Evolutionary conservation across 2,329 filamentous ascomycete species (phyloP), one percentile per base, ranked within the genome.

Genomic region (Penicillium psychrosexuale): DNA sequence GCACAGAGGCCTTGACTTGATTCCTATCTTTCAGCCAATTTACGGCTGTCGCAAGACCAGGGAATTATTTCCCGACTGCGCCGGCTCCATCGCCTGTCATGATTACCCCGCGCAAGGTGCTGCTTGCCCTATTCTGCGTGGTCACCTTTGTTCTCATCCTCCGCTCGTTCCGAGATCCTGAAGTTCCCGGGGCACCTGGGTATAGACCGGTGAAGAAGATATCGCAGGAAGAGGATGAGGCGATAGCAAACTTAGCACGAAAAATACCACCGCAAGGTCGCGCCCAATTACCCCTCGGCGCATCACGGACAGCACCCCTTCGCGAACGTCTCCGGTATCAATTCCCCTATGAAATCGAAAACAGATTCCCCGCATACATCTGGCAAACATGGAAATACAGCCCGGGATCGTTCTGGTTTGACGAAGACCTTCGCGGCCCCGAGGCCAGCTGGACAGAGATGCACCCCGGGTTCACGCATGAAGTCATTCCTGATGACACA

Each of bases 361-460:
- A 81, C 64, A 96, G 93, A 73, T 97, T 97, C 73, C 94, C 94
- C 3, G 92, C 91, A 53, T 97, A 96, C 78, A 95, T 99, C 69
- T 99, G 94, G 94, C 94, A 99, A 80, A 99, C 94, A 13, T 99
- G 94, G 94, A 97, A 95, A 74, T 87, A 85, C 68, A 89, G 85
- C 0, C 92, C 93, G 0, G 83, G 86, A 1, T 88, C 90, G 22
- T 80, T 84, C 47, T 81, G 89, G 58, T 99, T 99, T 70, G 76
- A 75, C 11, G 84, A 87, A 59, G 77, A 80, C 19, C 92, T 96
- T 69, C 86, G 92, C 58, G 85, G 89, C 44, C 82, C 91, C 56
- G 94, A 97, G 76, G 89, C 90, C 13, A 91, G 89, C 58, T 99
- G 94, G 94, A 88, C 90, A 8, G 82, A 89, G 63, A 78, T 88